These are phyloP conservation scores for Immersiporthe knoxdaviesiana DNA, from an alignment of 2,329 filamentous ascomycete species.

Conservation along the genomic window DNA sequence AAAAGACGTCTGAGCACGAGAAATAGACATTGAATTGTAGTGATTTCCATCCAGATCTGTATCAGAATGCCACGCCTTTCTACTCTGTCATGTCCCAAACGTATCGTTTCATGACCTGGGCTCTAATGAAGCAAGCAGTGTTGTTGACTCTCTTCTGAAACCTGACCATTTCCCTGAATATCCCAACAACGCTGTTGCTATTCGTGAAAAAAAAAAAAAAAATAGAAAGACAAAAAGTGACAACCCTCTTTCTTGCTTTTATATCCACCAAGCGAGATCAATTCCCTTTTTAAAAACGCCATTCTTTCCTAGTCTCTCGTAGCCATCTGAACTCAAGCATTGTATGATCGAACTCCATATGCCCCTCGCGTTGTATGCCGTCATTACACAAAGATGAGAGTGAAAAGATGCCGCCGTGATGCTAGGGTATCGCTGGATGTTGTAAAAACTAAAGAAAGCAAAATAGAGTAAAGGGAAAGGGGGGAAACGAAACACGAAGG, in stretches of 20 bases:
- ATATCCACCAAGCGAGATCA: neutral
- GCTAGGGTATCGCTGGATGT: conserved; percentile 4
- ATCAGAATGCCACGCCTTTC: neutral
- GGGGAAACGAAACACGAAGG: no score
- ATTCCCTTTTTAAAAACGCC: neutral
- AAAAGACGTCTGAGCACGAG: neutral
- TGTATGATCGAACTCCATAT: neutral
- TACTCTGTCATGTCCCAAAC: neutral
- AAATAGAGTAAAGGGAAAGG: neutral
- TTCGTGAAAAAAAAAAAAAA: neutral
- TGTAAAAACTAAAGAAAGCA: neutral
- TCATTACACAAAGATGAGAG: neutral
- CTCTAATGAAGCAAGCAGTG: neutral
- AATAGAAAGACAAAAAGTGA: neutral
- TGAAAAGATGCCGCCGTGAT: neutral
- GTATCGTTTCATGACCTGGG: neutral
- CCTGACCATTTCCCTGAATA: neutral
- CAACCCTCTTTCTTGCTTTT: neutral
- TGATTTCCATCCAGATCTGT: neutral
- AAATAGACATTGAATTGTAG: no score
- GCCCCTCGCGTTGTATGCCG: neutral
- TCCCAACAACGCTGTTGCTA: neutral
- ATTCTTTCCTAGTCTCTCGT: neutral
- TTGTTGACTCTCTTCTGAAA: neutral
- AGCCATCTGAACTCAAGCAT: neutral